Evolutionary conservation across 805 yeast genomes (phyloP).

Genomic region (Wickerhamiella slavikovae): DNA sequence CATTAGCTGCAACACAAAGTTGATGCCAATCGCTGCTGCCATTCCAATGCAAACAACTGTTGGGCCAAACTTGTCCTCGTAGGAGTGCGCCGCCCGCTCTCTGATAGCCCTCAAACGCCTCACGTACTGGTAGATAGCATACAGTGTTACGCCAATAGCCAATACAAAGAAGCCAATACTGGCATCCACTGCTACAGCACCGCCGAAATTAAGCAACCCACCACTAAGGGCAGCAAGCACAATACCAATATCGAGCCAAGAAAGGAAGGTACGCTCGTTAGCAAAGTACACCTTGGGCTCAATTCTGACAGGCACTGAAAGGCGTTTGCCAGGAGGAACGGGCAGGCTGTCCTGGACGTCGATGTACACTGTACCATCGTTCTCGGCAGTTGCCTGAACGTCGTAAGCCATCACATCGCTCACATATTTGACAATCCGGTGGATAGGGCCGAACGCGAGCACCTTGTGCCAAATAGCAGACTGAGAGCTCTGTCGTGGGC

Average conservation of each 20-base stretch:
- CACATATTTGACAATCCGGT: background rate
- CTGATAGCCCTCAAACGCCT: slow-evolving; percentile 73
- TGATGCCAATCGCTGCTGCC: slow-evolving; percentile 38
- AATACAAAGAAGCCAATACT: slow-evolving; percentile 72
- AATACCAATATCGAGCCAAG: slow-evolving; percentile 86
- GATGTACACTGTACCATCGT: slow-evolving; percentile 44
- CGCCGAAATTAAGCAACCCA: slow-evolving; percentile 69
- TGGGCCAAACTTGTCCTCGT: slow-evolving; percentile 81
- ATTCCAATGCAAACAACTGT: slow-evolving; percentile 57
- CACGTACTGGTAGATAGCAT: slow-evolving; percentile 54
- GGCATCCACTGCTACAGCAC: slow-evolving; percentile 50
- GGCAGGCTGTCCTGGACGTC: slow-evolving; percentile 26
- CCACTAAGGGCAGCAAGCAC: slow-evolving; percentile 78
- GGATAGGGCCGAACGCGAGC: background rate
- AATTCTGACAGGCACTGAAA: slow-evolving; percentile 84
- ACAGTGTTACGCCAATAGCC: slow-evolving; percentile 50
- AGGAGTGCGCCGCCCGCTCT: slow-evolving; percentile 58
- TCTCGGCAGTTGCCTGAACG: slow-evolving; percentile 27
- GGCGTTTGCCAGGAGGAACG: slow-evolving; percentile 77
- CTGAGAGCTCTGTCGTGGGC: background rate
- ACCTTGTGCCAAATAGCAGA: background rate
- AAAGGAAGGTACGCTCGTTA: slow-evolving; percentile 80
- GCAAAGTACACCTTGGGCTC: slow-evolving; percentile 99
- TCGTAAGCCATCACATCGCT: slow-evolving; percentile 8
- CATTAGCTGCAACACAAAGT: slow-evolving; percentile 19